These are phyloP conservation scores for Petunia hybrid DNA, from an alignment of 305 asterid species.

Conservation along the genomic window DNA sequence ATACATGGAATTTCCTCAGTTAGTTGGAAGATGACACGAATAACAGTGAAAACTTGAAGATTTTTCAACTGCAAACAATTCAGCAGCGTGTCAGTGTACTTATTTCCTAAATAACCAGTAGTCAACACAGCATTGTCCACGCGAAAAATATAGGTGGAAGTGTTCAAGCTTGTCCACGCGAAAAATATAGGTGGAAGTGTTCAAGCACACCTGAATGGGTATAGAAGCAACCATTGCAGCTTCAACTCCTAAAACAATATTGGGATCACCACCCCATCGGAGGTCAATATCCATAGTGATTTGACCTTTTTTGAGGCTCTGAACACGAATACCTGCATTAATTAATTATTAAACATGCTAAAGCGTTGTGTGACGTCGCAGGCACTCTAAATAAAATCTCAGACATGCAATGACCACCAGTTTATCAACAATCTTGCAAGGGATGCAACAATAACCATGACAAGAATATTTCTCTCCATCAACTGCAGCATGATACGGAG, in stretches of 20 bases:
- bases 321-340: slow-evolving; percentile 93
- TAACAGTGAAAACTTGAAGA: slow-evolving; percentile 94
- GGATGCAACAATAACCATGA: slow-evolving; percentile 8
- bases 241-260: slow-evolving; percentile 89
- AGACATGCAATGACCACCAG: background rate
- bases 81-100: slow-evolving; percentile 21
- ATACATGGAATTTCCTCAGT: slow-evolving; percentile 97
- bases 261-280: slow-evolving; percentile 99
- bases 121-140: slow-evolving; percentile 19
- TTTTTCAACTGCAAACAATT: slow-evolving; percentile 83
- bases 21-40: slow-evolving; percentile 97
- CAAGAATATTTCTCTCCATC: background rate
- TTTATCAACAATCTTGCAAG: slow-evolving; percentile 16
- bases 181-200: slow-evolving; percentile 31
- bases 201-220: slow-evolving; percentile 83
- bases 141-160: slow-evolving; percentile 30
- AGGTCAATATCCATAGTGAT: slow-evolving; percentile 98
- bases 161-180: slow-evolving; percentile 20
- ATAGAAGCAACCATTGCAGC: slow-evolving; percentile 96
- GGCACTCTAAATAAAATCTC: background rate
- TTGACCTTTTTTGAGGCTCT: slow-evolving; percentile 98
- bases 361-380: background rate
- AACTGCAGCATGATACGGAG: background rate
- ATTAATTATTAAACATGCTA: slow-evolving; percentile 2
- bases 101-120: slow-evolving; percentile 3